Base-by-base conservation (phyloP, 2,329 filamentous ascomycete genomes). In the Dactylonectria estremocensis region DNA sequence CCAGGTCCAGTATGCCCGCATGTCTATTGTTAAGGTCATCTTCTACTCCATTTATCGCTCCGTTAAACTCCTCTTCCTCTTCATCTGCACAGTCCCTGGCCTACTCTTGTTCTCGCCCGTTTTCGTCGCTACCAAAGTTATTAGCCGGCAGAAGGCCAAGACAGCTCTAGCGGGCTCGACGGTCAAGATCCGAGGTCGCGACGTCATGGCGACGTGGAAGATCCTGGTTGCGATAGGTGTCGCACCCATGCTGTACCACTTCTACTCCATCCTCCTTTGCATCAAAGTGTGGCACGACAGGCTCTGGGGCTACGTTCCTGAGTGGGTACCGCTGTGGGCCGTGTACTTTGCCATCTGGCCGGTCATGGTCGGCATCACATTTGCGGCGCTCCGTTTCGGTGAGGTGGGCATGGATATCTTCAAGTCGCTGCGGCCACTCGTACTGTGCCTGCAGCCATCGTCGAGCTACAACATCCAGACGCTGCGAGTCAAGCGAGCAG, bases 381-480 rank as follows among this genome's bases (percentile, higher is more conserved):
- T 97, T 80, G 95, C 95, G 5, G 94, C 96, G 7, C 90, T 99
- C 59, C 92, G 96, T 11, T 97, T 98, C 72, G 96, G 96, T 53
- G 96, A 99, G 83, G 92, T 97, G n/a, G 96, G 95, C 59, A 98
- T 99, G 95, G 96, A 99, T 78, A 98, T 99, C 63, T 85, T 96
- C 83, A 99, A 98, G 82, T 98, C 95, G 0, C 88, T 99, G 16
- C 90, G 94, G 10, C 96, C 96, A 6, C 88, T 99, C 10, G 85
- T 97, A 52, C 86, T 98, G 37, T 96, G 93, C 71, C 87, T 98
- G 76, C 92, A 93, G 75, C 96, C 96, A 1, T 90, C 91, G 5
- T 95, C 93, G 1, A 92, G 91, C 79, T 97, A 95, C 83, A 94
- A 92, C 65, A 89, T 99, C 55, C 89, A 93, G 69, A 92, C 92